Percentiles rank a stretch among this genome's conserved stretches.
Evolutionary conservation across 108 stramenopile species (phyloP).

Genomic region (Bacterosira constricta): DNA sequence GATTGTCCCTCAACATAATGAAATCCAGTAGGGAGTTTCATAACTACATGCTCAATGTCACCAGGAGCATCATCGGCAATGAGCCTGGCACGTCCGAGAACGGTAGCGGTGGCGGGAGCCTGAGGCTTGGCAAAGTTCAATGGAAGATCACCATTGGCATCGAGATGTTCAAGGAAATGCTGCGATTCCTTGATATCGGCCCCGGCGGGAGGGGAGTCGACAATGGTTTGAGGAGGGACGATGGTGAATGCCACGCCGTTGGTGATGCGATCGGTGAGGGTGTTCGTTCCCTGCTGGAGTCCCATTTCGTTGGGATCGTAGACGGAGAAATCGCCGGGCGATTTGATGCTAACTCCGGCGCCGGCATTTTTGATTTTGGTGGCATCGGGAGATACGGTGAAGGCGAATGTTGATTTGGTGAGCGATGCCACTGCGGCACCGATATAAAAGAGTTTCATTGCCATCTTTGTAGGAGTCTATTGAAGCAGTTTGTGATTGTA

Average conservation of each 20-base stretch:
- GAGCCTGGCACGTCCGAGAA: slow-evolving; percentile 66
- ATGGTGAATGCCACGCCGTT: slow-evolving; percentile 1
- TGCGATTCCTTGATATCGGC: slow-evolving; percentile 54
- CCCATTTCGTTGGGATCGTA: slow-evolving; percentile 74
- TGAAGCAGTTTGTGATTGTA: too few species aligned
- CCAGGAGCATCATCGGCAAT: slow-evolving; percentile 82
- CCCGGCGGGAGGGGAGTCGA: slow-evolving; percentile 28
- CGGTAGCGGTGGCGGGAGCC: slow-evolving; percentile 67
- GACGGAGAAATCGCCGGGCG: slow-evolving; percentile 45
- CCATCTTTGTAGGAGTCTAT: too few species aligned
- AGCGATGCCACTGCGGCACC: background rate
- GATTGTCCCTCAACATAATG: slow-evolving; percentile 91
- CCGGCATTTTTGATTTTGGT: slow-evolving; percentile 47
- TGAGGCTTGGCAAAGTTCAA: slow-evolving; percentile 74
- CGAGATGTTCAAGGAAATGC: slow-evolving; percentile 85
- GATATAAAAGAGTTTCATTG: slow-evolving; percentile 4
- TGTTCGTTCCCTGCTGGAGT: slow-evolving; percentile 56
- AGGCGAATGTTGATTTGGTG: background rate
- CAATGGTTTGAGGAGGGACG: slow-evolving; percentile 18
- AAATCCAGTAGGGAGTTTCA: slow-evolving; percentile 73
- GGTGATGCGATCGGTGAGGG: slow-evolving; percentile 42
- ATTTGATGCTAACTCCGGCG: slow-evolving; percentile 49
- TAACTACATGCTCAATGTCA: slow-evolving; percentile 82
- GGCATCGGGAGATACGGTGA: slow-evolving; percentile 1
- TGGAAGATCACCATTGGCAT: slow-evolving; percentile 54